These are phyloP conservation scores for Cucumis sativus DNA, from an alignment of 306 rosid genomes.

Conservation along the genomic window DNA sequence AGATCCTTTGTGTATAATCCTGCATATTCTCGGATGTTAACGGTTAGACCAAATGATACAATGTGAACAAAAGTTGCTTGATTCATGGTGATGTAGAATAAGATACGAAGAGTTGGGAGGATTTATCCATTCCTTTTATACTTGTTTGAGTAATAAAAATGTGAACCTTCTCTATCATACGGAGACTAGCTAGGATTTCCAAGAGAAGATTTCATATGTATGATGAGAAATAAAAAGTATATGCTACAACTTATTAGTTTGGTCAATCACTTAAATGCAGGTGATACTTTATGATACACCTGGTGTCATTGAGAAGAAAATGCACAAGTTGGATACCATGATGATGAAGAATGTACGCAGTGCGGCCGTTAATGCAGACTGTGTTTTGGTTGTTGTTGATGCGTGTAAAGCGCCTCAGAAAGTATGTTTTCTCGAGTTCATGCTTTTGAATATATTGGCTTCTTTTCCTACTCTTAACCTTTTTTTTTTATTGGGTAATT, in stretches of 20 bases:
- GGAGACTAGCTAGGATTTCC: background rate
- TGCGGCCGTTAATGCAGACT: slow-evolving; percentile 77
- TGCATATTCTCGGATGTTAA: background rate
- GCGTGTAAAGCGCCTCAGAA: slow-evolving; percentile 90
- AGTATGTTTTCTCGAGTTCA: slow-evolving; percentile 38
- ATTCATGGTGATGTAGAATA: background rate
- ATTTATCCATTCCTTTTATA: background rate
- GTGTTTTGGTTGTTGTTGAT: slow-evolving; percentile 93
- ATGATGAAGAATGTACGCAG: slow-evolving; percentile 96
- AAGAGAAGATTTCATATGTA: background rate
- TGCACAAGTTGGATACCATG: slow-evolving; percentile 89
- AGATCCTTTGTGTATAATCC: background rate
- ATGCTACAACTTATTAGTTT: background rate
- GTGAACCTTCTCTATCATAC: background rate
- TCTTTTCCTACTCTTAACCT: slow-evolving; percentile 14
- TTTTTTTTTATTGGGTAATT: slow-evolving; percentile 4
- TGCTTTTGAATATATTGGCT: background rate
- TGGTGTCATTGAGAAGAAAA: slow-evolving; percentile 82
- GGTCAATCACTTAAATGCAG: slow-evolving; percentile 30
- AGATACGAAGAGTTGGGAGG: too few species aligned
- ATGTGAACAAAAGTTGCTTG: background rate
- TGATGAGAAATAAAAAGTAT: too few species aligned
- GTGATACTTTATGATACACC: slow-evolving; percentile 93
- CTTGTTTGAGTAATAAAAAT: background rate
- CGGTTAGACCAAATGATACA: background rate